Conservation (phyloP, 179 eudicot genomes). For the Actinidia chinensis region DNA sequence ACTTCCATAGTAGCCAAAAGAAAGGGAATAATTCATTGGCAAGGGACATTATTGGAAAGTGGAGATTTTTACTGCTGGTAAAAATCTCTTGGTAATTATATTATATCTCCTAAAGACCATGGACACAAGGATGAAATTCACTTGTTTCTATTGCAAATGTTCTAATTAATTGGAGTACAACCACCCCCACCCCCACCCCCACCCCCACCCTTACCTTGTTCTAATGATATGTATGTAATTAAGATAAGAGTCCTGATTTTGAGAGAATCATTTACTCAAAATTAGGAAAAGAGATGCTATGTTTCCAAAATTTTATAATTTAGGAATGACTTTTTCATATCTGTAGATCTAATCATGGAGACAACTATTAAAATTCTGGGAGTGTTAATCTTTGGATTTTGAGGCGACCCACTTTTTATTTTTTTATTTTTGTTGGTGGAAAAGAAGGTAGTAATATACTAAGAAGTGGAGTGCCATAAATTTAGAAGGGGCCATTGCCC, state of each 20-base stretch:
- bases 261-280: neutral
- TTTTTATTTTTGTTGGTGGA: neutral
- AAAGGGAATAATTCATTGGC: neutral
- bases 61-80: neutral
- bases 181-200: too few relatives aligned
- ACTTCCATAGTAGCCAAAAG: neutral
- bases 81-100: neutral
- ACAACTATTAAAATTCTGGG: neutral
- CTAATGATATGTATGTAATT: neutral
- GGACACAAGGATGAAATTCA: too few relatives aligned
- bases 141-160: too few relatives aligned
- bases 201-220: too few relatives aligned
- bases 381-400: neutral
- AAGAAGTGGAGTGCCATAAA: neutral
- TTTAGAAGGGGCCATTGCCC: neutral
- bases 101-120: too few relatives aligned
- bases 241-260: neutral
- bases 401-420: neutral
- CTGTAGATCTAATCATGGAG: neutral
- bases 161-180: too few relatives aligned
- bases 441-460: neutral
- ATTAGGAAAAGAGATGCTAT: conserved; percentile 2
- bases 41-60: neutral
- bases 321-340: neutral
- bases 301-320: neutral